Evolutionary conservation across 176 grass and related monocot genomes (phyloP).

Genomic region (Zoysia pacifica): DNA sequence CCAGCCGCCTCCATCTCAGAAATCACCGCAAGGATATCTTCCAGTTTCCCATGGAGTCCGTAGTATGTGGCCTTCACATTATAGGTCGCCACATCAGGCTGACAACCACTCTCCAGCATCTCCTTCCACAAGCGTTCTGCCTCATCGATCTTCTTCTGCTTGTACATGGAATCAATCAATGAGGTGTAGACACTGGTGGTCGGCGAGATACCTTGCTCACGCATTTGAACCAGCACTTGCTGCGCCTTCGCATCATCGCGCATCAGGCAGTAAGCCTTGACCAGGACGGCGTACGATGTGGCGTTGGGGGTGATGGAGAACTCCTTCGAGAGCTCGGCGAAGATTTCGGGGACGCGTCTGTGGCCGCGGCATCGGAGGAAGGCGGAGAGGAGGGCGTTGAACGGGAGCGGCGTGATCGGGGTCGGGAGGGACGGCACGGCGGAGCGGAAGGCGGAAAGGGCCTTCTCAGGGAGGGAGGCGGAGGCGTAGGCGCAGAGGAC

Average conservation of each 20-base stretch:
- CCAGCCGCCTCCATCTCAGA: constrained; percentile 58
- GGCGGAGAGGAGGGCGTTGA: constrained; percentile 75
- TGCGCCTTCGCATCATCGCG: constrained; percentile 51
- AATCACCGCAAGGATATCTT: constrained; percentile 49
- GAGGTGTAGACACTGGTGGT: constrained; percentile 57
- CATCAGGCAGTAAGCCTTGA: constrained; percentile 55
- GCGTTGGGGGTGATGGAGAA: constrained; percentile 59
- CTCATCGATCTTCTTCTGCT: constrained; percentile 47
- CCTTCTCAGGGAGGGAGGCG: constrained; percentile 59
- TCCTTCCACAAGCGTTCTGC: constrained; percentile 71
- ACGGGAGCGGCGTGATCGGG: constrained; percentile 48
- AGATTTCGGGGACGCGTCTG: constrained; percentile 49
- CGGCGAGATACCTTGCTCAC: constrained; percentile 52
- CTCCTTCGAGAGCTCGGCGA: constrained; percentile 60
- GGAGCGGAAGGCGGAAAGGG: constrained; percentile 52
- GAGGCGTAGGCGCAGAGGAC: constrained; percentile 63
- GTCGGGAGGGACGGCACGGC: constrained; percentile 25
- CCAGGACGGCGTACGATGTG: constrained; percentile 60
- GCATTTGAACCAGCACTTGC: constrained; percentile 53
- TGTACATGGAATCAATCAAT: constrained; percentile 64
- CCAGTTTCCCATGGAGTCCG: constrained; percentile 37
- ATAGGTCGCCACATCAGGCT: constrained; percentile 54
- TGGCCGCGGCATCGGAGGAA: constrained; percentile 54
- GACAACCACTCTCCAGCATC: constrained; percentile 57
- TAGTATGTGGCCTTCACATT: constrained; percentile 58